Evolutionary conservation across 768 basidiomycete species (phyloP).

Genomic region (Omphalotus guepiniiformis): DNA sequence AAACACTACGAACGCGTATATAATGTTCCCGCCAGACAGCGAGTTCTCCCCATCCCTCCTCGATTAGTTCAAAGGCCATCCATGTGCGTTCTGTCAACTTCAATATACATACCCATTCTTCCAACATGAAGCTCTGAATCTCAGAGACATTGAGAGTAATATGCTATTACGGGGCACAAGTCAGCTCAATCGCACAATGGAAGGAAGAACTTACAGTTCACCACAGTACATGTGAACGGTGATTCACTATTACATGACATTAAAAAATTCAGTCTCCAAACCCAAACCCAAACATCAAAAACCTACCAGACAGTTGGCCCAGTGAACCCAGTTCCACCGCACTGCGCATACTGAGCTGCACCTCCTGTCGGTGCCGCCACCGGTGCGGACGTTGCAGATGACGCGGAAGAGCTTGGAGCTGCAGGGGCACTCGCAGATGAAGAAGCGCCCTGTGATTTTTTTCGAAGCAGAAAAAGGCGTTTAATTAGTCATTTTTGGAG

Average conservation of each 20-base stretch:
- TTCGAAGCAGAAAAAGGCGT: not conserved
- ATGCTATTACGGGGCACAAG: constrained; percentile 17
- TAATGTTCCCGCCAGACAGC: no score
- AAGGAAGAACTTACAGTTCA: constrained; percentile 26
- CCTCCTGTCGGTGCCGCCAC: constrained; percentile 21
- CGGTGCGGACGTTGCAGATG: constrained; percentile 4
- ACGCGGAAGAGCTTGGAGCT: not conserved
- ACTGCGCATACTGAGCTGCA: constrained; percentile 37
- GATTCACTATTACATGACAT: constrained; percentile 21
- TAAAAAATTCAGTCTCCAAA: not conserved
- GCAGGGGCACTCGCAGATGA: constrained; percentile 4
- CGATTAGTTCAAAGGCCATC: no score
- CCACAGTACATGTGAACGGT: constrained; percentile 31
- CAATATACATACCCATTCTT: no score
- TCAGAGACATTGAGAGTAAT: constrained; percentile 36
- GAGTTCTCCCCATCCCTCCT: no score
- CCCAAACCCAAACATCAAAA: not conserved
- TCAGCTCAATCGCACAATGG: not conserved
- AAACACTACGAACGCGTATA: no score
- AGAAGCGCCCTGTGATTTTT: constrained; percentile 4
- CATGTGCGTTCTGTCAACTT: no score
- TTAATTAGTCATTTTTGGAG: not conserved
- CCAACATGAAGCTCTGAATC: no score
- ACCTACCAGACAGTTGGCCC: constrained; percentile 36
- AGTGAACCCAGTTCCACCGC: constrained; percentile 37